These are phyloP conservation scores for Penicillium polonicum DNA, from an alignment of 2,329 filamentous ascomycete species.

Conservation along the genomic window DNA sequence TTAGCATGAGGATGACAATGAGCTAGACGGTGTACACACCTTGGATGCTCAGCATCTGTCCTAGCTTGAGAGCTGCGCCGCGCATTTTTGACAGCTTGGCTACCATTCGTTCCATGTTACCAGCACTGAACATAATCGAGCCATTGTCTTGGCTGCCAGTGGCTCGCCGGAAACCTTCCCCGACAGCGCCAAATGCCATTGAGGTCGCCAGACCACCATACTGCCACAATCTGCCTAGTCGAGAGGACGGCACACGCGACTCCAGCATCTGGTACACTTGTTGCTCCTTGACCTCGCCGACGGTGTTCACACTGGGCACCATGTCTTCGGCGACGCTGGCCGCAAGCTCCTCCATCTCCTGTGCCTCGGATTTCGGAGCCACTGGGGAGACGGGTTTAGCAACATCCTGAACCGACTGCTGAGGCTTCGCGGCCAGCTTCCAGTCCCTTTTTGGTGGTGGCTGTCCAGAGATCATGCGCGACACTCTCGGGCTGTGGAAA, in stretches of 20 bases:
- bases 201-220: slow-evolving; percentile 90
- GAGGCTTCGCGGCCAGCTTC: slow-evolving; percentile 11
- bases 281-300: slow-evolving; percentile 29
- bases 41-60: slow-evolving; percentile 98
- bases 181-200: slow-evolving; percentile 90
- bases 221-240: slow-evolving; percentile 87
- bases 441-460: slow-evolving; percentile 21
- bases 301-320: slow-evolving; percentile 18
- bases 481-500: slow-evolving; percentile 61
- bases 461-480: slow-evolving; percentile 54
- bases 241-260: slow-evolving; percentile 84
- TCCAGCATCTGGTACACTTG: slow-evolving; percentile 71
- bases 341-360: slow-evolving; percentile 49
- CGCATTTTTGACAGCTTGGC: slow-evolving; percentile 93
- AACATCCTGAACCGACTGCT: not conserved
- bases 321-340: slow-evolving; percentile 48
- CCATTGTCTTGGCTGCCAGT: slow-evolving; percentile 67
- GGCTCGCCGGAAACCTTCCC: slow-evolving; percentile 76
- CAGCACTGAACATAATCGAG: slow-evolving; percentile 81
- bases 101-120: slow-evolving; percentile 90
- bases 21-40: slow-evolving; percentile 36
- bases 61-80: slow-evolving; percentile 92
- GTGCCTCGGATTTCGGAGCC: slow-evolving; percentile 21
- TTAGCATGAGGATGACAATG: slow-evolving; percentile 3
- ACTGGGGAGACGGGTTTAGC: not conserved